Percentiles rank a stretch among this genome's conserved stretches.
phyloP scores from a whole-genome alignment of 768 basidiomycete species.

The Leccinellum albellum region DNA sequence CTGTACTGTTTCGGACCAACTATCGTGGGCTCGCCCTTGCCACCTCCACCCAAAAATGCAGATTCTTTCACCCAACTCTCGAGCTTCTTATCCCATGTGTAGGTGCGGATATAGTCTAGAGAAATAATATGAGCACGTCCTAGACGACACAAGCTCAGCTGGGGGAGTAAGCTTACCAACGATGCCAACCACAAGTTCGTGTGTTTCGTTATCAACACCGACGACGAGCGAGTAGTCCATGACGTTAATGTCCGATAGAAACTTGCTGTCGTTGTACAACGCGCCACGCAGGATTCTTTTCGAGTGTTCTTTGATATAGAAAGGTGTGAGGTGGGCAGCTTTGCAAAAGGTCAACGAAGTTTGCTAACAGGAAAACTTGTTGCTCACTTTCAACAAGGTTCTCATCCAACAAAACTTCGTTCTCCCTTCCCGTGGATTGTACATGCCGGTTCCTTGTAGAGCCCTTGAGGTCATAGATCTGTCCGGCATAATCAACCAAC shows the following conservation, averaged over 20 bases:
- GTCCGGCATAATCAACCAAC: background rate
- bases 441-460: slow-evolving; percentile 93
- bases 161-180: slow-evolving; percentile 62
- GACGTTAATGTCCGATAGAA: slow-evolving; percentile 89
- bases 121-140: slow-evolving; percentile 4
- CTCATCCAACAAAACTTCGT: slow-evolving; percentile 94
- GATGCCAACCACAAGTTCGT: slow-evolving; percentile 94
- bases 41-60: slow-evolving; percentile 77
- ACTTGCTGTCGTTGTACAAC: slow-evolving; percentile 92
- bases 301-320: slow-evolving; percentile 94
- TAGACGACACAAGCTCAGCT: background rate
- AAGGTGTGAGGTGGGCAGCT: slow-evolving; percentile 85
- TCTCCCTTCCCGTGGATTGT: slow-evolving; percentile 82
- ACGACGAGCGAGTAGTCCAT: slow-evolving; percentile 98
- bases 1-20: slow-evolving; percentile 95
- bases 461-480: slow-evolving; percentile 98
- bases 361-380: background rate
- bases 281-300: slow-evolving; percentile 90
- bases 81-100: slow-evolving; percentile 97
- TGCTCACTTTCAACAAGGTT: slow-evolving; percentile 85
- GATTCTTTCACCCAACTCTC: slow-evolving; percentile 99
- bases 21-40: slow-evolving; percentile 91
- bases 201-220: slow-evolving; percentile 84
- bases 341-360: slow-evolving; percentile 9
- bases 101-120: slow-evolving; percentile 89